These are phyloP conservation scores for Saccharomyces uvarum DNA, from an alignment of 1,139 yeast genomes.

Conservation along the genomic window DNA sequence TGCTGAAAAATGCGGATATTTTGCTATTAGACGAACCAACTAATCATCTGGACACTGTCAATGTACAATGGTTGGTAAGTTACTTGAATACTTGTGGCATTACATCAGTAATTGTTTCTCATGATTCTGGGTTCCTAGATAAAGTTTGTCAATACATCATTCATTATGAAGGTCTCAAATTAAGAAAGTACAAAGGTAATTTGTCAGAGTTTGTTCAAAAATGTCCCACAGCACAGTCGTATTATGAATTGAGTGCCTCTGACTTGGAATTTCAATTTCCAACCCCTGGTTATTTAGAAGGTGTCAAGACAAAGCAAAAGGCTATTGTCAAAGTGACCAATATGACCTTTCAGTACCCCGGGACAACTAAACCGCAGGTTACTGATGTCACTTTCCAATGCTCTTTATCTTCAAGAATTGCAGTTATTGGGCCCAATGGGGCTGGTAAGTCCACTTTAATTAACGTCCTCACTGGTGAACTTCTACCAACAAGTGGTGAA, in stretches of 20 bases:
- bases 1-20: conserved; percentile 91
- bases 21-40: conserved; percentile 96
- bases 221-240: conserved; percentile 96
- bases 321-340: conserved; percentile 94
- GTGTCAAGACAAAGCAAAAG: conserved; percentile 98
- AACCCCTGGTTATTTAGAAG: conserved; percentile 99
- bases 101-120: conserved; percentile 94
- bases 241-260: conserved; percentile 96
- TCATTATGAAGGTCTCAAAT: conserved; percentile 98
- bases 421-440: conserved; percentile 99
- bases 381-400: conserved; percentile 88
- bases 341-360: conserved; percentile 98
- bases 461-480: conserved; percentile 97
- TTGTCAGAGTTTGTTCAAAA: conserved; percentile 93
- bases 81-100: conserved; percentile 95
- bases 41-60: conserved; percentile 95
- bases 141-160: conserved; percentile 93
- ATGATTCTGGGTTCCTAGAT: conserved; percentile 98
- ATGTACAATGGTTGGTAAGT: conserved; percentile 98
- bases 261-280: conserved; percentile 94
- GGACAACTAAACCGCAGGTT: conserved; percentile 91
- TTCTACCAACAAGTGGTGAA: conserved; percentile 93
- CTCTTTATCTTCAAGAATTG: conserved; percentile 97
- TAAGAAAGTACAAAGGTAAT: conserved; percentile 98
- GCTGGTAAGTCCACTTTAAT: conserved; percentile 98